These are phyloP conservation scores for Thelephora ganbajun DNA, from an alignment of 768 basidiomycete genomes.

Conservation along the genomic window DNA sequence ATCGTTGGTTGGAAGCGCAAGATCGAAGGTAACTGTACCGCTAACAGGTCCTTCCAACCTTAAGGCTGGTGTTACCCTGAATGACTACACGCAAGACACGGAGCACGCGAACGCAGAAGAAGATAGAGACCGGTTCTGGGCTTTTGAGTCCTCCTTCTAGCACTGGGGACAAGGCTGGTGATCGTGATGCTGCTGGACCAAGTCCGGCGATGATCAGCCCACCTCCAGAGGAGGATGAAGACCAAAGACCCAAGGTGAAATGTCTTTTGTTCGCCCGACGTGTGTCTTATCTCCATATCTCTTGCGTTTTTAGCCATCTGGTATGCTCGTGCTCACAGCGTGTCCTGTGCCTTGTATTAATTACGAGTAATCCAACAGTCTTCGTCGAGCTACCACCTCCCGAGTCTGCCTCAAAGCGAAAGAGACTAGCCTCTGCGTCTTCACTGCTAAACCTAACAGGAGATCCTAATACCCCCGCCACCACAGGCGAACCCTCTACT, in stretches of 20 bases:
- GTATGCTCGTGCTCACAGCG: slow-evolving; percentile 7
- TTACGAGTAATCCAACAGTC: slow-evolving; percentile 4
- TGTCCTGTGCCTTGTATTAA: slow-evolving; percentile 14
- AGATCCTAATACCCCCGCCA: slow-evolving; percentile 7
- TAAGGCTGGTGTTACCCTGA: too few species aligned
- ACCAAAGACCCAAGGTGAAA: slow-evolving; percentile 14
- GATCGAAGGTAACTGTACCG: too few species aligned
- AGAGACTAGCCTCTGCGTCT: slow-evolving; percentile 16
- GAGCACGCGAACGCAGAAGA: too few species aligned
- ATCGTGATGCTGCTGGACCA: slow-evolving; percentile 14
- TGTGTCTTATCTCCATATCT: slow-evolving; percentile 7
- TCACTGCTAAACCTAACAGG: not conserved
- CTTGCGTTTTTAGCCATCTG: slow-evolving; percentile 1
- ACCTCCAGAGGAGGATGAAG: slow-evolving; percentile 39
- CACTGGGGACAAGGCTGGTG: slow-evolving; percentile 8
- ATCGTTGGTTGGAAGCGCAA: too few species aligned
- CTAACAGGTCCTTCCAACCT: too few species aligned
- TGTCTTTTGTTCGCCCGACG: slow-evolving; percentile 14
- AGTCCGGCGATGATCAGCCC: slow-evolving; percentile 36
- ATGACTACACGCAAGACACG: too few species aligned
- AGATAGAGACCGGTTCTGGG: slow-evolving; percentile 5
- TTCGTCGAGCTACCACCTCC: slow-evolving; percentile 4
- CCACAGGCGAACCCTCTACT: slow-evolving; percentile 24
- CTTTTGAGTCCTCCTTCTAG: slow-evolving; percentile 15
- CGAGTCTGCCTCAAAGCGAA: slow-evolving; percentile 21